Evolutionary conservation across 805 yeast genomes (phyloP).

Genomic region (Naumovozyma castellii): DNA sequence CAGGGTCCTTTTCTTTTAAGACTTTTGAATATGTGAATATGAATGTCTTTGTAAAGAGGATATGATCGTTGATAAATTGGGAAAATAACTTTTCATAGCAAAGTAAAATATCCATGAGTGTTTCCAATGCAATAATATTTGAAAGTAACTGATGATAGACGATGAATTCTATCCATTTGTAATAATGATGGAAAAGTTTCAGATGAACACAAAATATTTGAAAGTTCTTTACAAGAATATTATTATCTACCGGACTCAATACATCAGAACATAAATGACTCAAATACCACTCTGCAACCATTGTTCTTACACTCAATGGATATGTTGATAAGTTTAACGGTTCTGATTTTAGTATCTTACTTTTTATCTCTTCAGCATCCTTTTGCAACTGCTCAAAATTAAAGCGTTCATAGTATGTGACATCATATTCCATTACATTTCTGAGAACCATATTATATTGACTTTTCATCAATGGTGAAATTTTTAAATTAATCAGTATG

Average conservation of each 20-base stretch:
- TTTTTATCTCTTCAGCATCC: constrained; percentile 28
- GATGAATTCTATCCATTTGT: constrained; percentile 28
- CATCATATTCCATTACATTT: constrained; percentile 38
- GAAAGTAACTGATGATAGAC: constrained; percentile 25
- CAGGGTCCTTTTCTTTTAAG: constrained; percentile 16
- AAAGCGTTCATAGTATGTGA: constrained; percentile 26
- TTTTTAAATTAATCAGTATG: constrained; percentile 51
- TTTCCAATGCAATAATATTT: constrained; percentile 23
- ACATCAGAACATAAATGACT: constrained; percentile 33
- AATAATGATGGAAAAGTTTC: constrained; percentile 26
- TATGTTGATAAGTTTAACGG: constrained; percentile 15
- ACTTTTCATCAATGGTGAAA: constrained; percentile 37
- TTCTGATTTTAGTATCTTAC: constrained; percentile 13
- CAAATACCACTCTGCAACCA: constrained; percentile 42
- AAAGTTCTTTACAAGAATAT: constrained; percentile 14
- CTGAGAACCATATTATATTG: constrained; percentile 49
- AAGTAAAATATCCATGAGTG: constrained; percentile 23
- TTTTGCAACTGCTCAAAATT: constrained; percentile 25
- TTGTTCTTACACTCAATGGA: constrained; percentile 37
- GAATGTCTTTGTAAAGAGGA: constrained; percentile 27
- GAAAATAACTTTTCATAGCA: constrained; percentile 28
- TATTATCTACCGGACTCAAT: constrained; percentile 11
- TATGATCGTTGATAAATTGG: constrained; percentile 31
- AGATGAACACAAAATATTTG: constrained; percentile 18
- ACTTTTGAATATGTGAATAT: constrained; percentile 21